Conservation (phyloP, 164 flowering plant genomes). For the Magnolia changhungtana region DNA sequence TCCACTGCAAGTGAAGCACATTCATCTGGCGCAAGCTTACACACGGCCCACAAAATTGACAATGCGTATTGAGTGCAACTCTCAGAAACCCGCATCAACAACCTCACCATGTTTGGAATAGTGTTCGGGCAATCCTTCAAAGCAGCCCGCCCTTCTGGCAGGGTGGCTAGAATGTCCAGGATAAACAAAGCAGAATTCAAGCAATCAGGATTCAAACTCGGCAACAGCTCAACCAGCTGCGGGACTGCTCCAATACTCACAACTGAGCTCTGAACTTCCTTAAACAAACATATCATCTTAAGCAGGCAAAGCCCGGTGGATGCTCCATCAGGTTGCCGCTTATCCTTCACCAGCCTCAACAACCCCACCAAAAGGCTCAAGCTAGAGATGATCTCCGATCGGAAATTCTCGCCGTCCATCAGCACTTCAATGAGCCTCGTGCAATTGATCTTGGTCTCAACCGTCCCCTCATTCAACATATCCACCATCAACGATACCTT, state of each 20-base stretch:
- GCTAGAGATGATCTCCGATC: slow-evolving; percentile 60
- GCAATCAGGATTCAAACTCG: slow-evolving; percentile 56
- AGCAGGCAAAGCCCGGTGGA: slow-evolving; percentile 63
- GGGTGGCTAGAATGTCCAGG: slow-evolving; percentile 46
- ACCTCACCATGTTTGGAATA: slow-evolving; percentile 63
- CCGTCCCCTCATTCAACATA: slow-evolving; percentile 80
- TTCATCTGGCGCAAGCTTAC: slow-evolving; percentile 71
- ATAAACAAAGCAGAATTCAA: slow-evolving; percentile 59
- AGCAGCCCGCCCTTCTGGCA: slow-evolving; percentile 60
- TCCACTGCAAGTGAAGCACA: slow-evolving; percentile 71
- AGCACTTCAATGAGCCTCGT: slow-evolving; percentile 52
- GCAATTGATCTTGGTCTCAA: slow-evolving; percentile 78
- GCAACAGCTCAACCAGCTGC: slow-evolving; percentile 63
- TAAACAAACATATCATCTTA: slow-evolving; percentile 48
- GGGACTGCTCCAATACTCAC: slow-evolving; percentile 72
- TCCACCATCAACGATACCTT: slow-evolving; percentile 77
- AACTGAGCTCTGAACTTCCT: slow-evolving; percentile 44
- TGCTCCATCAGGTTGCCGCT: slow-evolving; percentile 51
- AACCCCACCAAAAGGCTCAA: slow-evolving; percentile 76
- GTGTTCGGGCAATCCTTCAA: slow-evolving; percentile 59
- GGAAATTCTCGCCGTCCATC: slow-evolving; percentile 61
- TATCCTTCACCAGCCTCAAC: slow-evolving; percentile 74
- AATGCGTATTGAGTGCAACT: slow-evolving; percentile 67
- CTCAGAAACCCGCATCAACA: slow-evolving; percentile 78
- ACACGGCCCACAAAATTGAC: slow-evolving; percentile 74